Evolutionary conservation across 768 basidiomycete genomes (phyloP), one percentile per base, ranked within the genome.

Genomic region (Steccherinum ochraceum): DNA sequence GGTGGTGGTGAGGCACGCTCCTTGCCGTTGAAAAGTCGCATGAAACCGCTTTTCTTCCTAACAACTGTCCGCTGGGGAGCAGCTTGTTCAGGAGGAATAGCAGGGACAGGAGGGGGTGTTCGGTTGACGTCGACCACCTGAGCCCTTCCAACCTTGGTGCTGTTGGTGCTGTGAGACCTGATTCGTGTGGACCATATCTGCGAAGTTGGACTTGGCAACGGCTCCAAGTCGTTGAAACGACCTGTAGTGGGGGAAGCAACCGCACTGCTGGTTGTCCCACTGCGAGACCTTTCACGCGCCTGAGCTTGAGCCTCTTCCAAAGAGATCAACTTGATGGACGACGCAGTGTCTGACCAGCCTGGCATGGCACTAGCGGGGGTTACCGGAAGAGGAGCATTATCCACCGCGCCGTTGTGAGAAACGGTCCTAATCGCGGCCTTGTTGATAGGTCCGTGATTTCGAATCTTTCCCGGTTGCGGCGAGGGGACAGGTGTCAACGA

Each of bases 21-120:
- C 61, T 75, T 79, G 18, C 75, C 73, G 58, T 83, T 80, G 62
- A 91, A 89, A 11, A 92, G 67, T 46, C 84, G 73, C 83, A 91
- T 79, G 61, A 92, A 88, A 2, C 78, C 89, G 55, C 88, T 90
- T 64, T 85, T 90, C 72, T 86, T 89, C 53, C 84, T 84, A 58
- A 79, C 87, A 46, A 91, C 64, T 1, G 67, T 56, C 58, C 80
- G 84, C 10, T 69, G 70, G 23, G 69, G 60, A 45, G 47, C 52
- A 21, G 18, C 44, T 39, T 47, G 42, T 10, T 51, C 57, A 19
- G 48, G 13, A 2, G 56, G 24, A 12, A 58, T 48, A 10, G 56
- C 19, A n/a, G 63, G 58, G 19, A 49, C 50, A 27, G 47, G 47
- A 13, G 39, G 52, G 16, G 16, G 7, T 10, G 49, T 56, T 21